phyloP scores from a whole-genome alignment of 2,329 filamentous ascomycete species.

The Aspergillus flavus region DNA sequence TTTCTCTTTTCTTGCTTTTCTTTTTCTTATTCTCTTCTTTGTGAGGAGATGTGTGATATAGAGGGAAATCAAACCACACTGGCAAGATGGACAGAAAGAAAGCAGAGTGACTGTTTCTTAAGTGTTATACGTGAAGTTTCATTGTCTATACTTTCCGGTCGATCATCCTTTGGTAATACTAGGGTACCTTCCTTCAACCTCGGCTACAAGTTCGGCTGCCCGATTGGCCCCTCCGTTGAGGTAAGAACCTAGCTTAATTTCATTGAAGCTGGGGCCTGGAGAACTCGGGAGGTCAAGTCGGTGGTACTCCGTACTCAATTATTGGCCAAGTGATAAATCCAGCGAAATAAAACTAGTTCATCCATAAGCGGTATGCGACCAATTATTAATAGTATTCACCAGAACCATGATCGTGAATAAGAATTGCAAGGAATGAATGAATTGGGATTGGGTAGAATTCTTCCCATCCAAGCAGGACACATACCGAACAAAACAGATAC shows the following conservation, averaged over 20 bases:
- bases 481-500: not conserved
- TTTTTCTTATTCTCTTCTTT: not conserved
- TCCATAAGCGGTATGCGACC: not conserved
- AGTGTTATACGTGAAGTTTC: not conserved
- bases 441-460: not conserved
- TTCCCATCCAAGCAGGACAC: not conserved
- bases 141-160: not conserved
- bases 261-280: not conserved
- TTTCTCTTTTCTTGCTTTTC: not conserved
- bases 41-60: not conserved
- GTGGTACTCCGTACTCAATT: not conserved
- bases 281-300: too few relatives aligned
- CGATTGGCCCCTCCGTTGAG: not conserved
- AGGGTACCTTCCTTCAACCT: not conserved
- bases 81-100: not conserved
- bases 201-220: not conserved
- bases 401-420: not conserved
- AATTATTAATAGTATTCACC: not conserved
- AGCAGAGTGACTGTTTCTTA: not conserved
- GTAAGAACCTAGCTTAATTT: not conserved
- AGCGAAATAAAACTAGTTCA: not conserved
- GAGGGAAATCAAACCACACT: not conserved
- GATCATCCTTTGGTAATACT: not conserved
- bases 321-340: not conserved
- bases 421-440: not conserved